Evolutionary conservation across 2,329 filamentous ascomycete genomes (phyloP).

Genomic region (Calonectria montana): DNA sequence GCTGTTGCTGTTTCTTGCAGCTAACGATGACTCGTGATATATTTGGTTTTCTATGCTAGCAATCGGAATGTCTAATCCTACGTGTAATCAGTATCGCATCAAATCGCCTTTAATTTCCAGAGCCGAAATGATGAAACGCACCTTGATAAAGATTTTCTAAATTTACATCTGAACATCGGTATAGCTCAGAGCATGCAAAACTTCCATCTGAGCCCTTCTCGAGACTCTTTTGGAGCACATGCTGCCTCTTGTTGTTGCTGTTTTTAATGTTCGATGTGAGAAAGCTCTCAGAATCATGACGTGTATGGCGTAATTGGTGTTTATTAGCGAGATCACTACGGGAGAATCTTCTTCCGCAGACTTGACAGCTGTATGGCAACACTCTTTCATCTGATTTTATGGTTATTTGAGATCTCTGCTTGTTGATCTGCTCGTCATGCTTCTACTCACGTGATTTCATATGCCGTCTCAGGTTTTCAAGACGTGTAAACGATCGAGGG

Average conservation of each 20-base stretch:
- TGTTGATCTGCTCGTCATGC: no score
- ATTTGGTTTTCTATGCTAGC: background rate
- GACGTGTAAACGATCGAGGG: conserved; percentile 4
- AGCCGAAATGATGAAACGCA: background rate
- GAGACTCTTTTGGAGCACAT: background rate
- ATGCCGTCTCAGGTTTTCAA: conserved; percentile 6
- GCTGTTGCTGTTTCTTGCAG: no score
- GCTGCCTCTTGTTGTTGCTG: background rate
- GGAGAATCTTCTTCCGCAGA: background rate
- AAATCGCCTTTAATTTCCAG: no score
- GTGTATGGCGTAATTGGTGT: background rate
- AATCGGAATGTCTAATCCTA: background rate
- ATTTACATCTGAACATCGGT: background rate
- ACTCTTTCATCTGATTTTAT: background rate
- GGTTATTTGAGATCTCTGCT: background rate
- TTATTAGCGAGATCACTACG: background rate
- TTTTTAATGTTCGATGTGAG: background rate
- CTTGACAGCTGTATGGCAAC: background rate
- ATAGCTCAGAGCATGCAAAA: background rate
- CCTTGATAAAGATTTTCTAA: background rate
- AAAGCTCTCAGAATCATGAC: background rate
- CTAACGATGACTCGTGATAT: background rate
- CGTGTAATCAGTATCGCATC: background rate
- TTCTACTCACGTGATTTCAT: background rate
- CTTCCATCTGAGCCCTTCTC: background rate